Evolutionary conservation across 2,329 filamentous ascomycete genomes (phyloP).

Genomic region (Microthyrium microscopicum): DNA sequence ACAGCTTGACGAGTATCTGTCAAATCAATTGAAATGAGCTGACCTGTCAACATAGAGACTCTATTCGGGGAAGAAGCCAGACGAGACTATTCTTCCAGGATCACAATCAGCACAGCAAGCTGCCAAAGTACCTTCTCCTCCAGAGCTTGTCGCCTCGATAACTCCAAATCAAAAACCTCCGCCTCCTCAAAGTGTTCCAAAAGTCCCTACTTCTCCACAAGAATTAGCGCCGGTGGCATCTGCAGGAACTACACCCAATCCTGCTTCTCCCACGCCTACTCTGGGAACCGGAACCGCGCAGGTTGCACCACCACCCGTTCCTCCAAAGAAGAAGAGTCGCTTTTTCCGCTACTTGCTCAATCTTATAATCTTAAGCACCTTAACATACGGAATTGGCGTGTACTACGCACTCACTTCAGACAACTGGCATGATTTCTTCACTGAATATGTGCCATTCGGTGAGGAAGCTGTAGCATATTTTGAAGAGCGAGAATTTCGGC

Average conservation of each 20-base stretch:
- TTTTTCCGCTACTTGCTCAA: constrained; percentile 65
- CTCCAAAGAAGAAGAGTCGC: constrained; percentile 51
- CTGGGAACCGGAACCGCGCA: constrained; percentile 26
- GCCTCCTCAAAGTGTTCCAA: constrained; percentile 3
- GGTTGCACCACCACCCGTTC: constrained; percentile 24
- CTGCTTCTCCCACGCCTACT: constrained; percentile 22
- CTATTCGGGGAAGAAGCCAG: constrained; percentile 5
- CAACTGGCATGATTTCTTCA: constrained; percentile 99
- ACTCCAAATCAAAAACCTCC: neutral
- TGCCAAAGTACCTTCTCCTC: constrained; percentile 4
- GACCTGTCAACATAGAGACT: no score
- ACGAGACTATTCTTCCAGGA: constrained; percentile 6
- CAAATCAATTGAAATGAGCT: no score
- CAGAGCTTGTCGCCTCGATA: neutral
- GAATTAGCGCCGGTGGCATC: neutral
- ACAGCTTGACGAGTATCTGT: no score
- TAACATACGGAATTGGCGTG: constrained; percentile 75
- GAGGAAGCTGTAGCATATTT: constrained; percentile 91
- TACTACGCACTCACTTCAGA: constrained; percentile 89
- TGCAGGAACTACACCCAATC: neutral
- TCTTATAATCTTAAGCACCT: constrained; percentile 55
- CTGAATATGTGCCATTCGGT: constrained; percentile 85
- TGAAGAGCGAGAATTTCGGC: constrained; percentile 85
- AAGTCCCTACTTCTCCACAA: constrained; percentile 4
- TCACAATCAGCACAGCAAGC: constrained; percentile 1